phyloP scores from a whole-genome alignment of 2,329 filamentous ascomycete species.

The Raffaelea ambrosiae region DNA sequence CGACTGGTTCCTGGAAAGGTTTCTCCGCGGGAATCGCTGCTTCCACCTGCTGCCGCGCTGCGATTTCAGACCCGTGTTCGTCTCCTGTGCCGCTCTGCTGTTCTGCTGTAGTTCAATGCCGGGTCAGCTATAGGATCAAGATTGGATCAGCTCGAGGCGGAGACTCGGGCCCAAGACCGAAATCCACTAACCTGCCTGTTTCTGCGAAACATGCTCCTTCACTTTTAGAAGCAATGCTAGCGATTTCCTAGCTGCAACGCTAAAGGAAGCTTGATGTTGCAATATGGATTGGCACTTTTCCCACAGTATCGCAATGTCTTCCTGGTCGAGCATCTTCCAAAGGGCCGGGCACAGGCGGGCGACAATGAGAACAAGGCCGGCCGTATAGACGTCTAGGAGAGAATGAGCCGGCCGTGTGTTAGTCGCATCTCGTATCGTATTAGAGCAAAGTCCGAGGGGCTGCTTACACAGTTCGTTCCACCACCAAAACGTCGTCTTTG shows the following conservation, averaged over 20 bases:
- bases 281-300: slow-evolving; percentile 8
- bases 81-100: no score
- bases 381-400: slow-evolving; percentile 7
- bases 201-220: slow-evolving; percentile 6
- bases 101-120: no score
- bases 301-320: slow-evolving; percentile 6
- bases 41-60: not conserved
- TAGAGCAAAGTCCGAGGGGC: not conserved
- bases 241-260: slow-evolving; percentile 7
- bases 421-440: no score
- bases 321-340: slow-evolving; percentile 5
- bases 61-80: no score
- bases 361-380: slow-evolving; percentile 9
- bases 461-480: slow-evolving; percentile 9
- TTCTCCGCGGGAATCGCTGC: not conserved
- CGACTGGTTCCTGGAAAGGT: not conserved
- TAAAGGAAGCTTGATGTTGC: slow-evolving; percentile 7
- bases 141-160: no score
- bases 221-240: slow-evolving; percentile 7
- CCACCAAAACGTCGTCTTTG: slow-evolving; percentile 8
- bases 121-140: no score
- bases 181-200: slow-evolving; percentile 1
- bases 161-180: no score
- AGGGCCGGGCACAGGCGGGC: slow-evolving; percentile 7
- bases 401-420: no score